Evolutionary conservation across 1,139 yeast genomes (phyloP), one percentile per base, ranked within the genome.

Genomic region (Debaryomycetaceae sp.): DNA sequence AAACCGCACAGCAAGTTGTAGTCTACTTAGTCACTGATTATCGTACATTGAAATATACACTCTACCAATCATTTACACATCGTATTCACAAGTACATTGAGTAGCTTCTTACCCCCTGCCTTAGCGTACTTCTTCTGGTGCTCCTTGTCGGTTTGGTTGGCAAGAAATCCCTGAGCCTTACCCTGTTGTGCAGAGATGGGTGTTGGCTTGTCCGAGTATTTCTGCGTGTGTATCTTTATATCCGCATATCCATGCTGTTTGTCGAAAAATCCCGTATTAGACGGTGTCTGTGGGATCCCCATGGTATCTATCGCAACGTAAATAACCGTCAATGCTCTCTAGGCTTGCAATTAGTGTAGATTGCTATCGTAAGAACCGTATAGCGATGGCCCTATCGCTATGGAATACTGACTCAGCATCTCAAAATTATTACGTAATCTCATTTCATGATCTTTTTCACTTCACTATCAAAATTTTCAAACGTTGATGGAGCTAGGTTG

Each of bases 71-170:
- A 60, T 34, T 52, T 42, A 40, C 64, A 60, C 5, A 57, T 45
- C 35, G 53, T 51, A 36, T 57, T 52, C 7, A 60, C 24, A 34
- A 65, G 52, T 36, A 62, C 43, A 39, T 54, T 50, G 42, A 65
- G 61, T 7, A 63, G 24, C 36, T 47, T 55, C 48, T 54, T 59
- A 17, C 20, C 20, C 5, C 63, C 67, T 4, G 58, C 59, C 43
- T 52, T 52, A 48, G 62, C 70, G 44, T 70, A 75, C 51, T 69
- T 70, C 52, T 66, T 63, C 63, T 68, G 69, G 49, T 64, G 69
- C 51, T 69, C 75, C 31, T 65, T 70, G 38, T 52, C 62, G 52
- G 69, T 73, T 13, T 70, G 63, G 31, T 69, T 62, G 29, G 57
- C 53, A 42, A 68, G 36, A 47, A 66, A 69, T 11, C 57, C 68